Evolutionary conservation across 495 filamentous ascomycete genomes (phyloP).

Genomic region (Sabuloglossum arenarium): DNA sequence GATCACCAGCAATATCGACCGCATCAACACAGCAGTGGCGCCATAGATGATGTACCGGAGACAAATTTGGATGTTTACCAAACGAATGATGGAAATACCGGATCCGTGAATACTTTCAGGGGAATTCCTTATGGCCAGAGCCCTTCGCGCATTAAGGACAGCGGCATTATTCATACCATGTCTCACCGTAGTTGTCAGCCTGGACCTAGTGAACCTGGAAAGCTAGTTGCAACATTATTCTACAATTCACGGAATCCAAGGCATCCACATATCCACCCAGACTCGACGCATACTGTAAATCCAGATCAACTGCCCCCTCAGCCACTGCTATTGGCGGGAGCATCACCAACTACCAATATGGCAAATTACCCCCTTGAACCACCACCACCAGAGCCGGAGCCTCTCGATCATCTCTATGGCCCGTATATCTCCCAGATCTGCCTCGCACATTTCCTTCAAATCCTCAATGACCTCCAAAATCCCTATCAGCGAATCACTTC

Average conservation of each 20-base stretch:
- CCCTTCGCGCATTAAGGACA: constrained; percentile 24
- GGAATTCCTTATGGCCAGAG: not conserved
- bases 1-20: constrained; percentile 60
- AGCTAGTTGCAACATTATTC: constrained; percentile 43
- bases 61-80: constrained; percentile 24
- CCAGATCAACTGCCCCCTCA: constrained; percentile 19
- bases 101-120: constrained; percentile 16
- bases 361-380: constrained; percentile 54
- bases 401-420: constrained; percentile 57
- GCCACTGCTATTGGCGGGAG: constrained; percentile 23
- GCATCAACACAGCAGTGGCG: constrained; percentile 16
- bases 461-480: constrained; percentile 43
- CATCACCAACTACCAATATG: constrained; percentile 44
- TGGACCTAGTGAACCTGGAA: constrained; percentile 13
- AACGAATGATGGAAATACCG: constrained; percentile 18
- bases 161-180: constrained; percentile 31
- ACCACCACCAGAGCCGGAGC: constrained; percentile 38
- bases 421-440: constrained; percentile 58
- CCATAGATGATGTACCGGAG: not conserved
- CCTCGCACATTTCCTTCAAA: constrained; percentile 62
- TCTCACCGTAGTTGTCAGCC: constrained; percentile 35
- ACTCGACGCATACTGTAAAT: constrained; percentile 13
- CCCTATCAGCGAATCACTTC: constrained; percentile 35
- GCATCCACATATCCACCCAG: constrained; percentile 25
- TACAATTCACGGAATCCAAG: constrained; percentile 33